These are phyloP conservation scores for Arthrobotrys conoides DNA, from an alignment of 2,329 filamentous ascomycete genomes.

Conservation along the genomic window DNA sequence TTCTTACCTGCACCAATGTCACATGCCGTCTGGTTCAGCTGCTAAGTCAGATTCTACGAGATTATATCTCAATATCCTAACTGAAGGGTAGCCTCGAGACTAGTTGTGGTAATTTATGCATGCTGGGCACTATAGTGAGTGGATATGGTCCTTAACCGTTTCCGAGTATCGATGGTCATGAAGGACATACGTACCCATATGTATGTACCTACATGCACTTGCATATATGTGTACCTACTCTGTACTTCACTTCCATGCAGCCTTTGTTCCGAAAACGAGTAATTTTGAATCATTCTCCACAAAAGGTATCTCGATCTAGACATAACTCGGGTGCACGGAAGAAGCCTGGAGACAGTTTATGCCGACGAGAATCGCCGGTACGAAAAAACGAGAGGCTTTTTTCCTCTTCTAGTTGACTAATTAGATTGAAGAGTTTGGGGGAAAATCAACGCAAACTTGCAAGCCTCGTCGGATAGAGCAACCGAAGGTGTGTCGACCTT, in stretches of 20 bases:
- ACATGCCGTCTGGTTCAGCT: constrained; percentile 27
- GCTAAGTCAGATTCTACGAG: constrained; percentile 4
- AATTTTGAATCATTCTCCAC: constrained; percentile 11
- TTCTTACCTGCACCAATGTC: constrained; percentile 13
- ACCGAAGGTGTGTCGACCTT: constrained; percentile 47
- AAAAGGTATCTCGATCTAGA: constrained; percentile 18
- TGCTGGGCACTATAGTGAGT: background rate
- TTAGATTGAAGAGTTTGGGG: constrained; percentile 36
- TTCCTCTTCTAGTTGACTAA: constrained; percentile 24
- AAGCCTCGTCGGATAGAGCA: constrained; percentile 53
- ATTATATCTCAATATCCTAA: constrained; percentile 22
- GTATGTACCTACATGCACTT: background rate
- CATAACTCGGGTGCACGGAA: constrained; percentile 42
- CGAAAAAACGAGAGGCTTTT: constrained; percentile 42
- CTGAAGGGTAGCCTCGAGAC: background rate
- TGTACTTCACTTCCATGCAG: background rate
- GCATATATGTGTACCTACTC: background rate
- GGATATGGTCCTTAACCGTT: constrained; percentile 20
- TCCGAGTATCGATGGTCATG: constrained; percentile 29
- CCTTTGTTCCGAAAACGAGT: constrained; percentile 40
- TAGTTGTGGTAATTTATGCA: background rate
- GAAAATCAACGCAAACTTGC: constrained; percentile 54
- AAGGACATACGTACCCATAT: background rate
- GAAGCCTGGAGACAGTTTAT: constrained; percentile 12
- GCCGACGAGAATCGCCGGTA: constrained; percentile 22